Evolutionary conservation across 495 filamentous ascomycete species (phyloP).

Genomic region (Elasticomyces elasticus): DNA sequence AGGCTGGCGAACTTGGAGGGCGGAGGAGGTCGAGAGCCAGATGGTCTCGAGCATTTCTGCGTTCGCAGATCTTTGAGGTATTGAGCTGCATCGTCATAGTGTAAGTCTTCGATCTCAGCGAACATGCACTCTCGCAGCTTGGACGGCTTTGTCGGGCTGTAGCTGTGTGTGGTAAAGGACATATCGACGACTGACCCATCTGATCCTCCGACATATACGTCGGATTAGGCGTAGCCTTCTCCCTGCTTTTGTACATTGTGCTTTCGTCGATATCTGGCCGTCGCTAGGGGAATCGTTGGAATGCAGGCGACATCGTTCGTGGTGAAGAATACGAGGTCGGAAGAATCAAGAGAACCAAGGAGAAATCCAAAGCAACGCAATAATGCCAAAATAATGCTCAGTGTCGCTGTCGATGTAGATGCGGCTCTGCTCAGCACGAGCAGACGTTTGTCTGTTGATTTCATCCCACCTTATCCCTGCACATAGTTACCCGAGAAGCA

Average conservation of each 20-base stretch:
- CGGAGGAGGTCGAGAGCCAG: constrained; percentile 71
- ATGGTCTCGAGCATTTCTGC: constrained; percentile 36
- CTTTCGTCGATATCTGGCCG: neutral
- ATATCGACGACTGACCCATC: constrained; percentile 52
- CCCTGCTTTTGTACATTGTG: constrained; percentile 23
- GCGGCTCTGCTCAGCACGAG: no score
- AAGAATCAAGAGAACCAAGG: no score
- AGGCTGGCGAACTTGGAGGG: constrained; percentile 34
- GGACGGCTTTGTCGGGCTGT: constrained; percentile 23
- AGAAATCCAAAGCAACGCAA: no score
- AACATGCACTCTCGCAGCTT: constrained; percentile 7
- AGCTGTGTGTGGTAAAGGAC: constrained; percentile 21
- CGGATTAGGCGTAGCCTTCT: constrained; percentile 47
- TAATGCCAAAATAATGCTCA: no score
- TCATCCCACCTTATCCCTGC: no score
- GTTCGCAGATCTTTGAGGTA: constrained; percentile 38
- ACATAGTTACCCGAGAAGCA: no score
- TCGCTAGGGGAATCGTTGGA: constrained; percentile 2
- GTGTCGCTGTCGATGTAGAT: no score
- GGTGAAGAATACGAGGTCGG: neutral
- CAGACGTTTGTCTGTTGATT: no score
- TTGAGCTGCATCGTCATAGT: constrained; percentile 51
- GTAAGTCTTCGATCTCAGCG: constrained; percentile 71
- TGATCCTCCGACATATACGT: constrained; percentile 81
- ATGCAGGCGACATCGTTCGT: neutral